Base-by-base conservation (phyloP, 2,329 filamentous ascomycete species). In the Didymella pomorum region DNA sequence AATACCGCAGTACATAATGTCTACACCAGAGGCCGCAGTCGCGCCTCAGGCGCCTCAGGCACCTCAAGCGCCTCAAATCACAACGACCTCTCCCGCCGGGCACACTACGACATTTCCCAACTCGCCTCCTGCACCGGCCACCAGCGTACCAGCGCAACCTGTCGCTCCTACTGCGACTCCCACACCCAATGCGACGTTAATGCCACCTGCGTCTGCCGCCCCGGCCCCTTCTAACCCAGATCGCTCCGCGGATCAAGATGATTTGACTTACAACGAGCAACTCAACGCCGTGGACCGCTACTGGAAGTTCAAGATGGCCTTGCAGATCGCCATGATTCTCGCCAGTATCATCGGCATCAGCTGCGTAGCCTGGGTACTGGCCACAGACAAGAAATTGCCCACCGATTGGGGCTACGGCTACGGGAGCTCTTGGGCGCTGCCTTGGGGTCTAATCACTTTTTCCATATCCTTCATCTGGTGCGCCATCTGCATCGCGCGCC, bases 231-330 rank as follows among this genome's bases (percentile, higher is more conserved):
- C 59, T 2, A 46, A 54, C 16, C 61, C 62, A 29, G 54, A 8
- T 39, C 43, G 21, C 42, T 43, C 33, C 1, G n/a, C 48, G 8
- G 28, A 42, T 11, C 42, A 20, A 1, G 44, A 67, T 21, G 43
- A 59, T 2, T 49, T 56, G n/a, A 65, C 53, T 18, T 65, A 61
- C 33, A 70, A 67, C 56, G 58, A 69, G 26, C 65, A 69, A 39
- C 69, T 75, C 50, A 66, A 71, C 25, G 67, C 57, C 16, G 67
- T 52, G 37, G 73, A 76, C 35, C 62, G 65, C 11, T 63, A 70
- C 31, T 75, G 73, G 73, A 61, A 65, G 39, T 76, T 74, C 66
- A 76, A 76, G 55, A 41, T 68, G 18, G 62, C 55, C 2, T 52
- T 76, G 23, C 65, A 66, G 29, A 25, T 55, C 3, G 33, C 69